Percentiles rank a stretch among this genome's conserved stretches.
Evolutionary conservation across 2,329 filamentous ascomycete genomes (phyloP).

Genomic region (Colletotrichum siamense): DNA sequence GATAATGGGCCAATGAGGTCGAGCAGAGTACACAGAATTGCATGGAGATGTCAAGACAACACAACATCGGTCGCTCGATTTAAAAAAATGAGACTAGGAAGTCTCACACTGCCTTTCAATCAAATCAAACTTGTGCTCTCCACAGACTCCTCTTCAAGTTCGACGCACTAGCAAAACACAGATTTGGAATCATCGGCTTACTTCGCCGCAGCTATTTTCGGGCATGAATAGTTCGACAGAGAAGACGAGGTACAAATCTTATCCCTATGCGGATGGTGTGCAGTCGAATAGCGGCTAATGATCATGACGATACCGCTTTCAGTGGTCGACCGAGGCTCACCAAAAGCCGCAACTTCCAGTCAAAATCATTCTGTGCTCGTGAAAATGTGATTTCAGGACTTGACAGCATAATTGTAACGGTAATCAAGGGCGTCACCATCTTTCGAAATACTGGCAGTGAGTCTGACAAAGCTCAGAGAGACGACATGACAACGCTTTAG

Average conservation of each 20-base stretch:
- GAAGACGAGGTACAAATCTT: not conserved
- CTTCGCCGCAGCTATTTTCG: not conserved
- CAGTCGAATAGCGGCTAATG: fast-evolving
- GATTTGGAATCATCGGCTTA: not conserved
- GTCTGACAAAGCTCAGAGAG: not conserved
- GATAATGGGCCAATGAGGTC: fast-evolving
- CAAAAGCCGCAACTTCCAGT: too few species aligned
- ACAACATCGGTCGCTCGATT: fast-evolving
- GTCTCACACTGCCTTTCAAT: not conserved
- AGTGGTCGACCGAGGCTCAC: not conserved
- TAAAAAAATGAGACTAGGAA: not conserved
- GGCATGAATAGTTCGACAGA: not conserved
- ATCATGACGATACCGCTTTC: not conserved
- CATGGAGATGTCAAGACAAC: not conserved
- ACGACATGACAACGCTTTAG: not conserved
- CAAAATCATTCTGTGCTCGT: not conserved
- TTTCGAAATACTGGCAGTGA: not conserved
- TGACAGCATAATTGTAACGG: too few species aligned
- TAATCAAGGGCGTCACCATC: too few species aligned
- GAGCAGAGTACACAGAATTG: not conserved
- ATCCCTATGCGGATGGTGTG: not conserved
- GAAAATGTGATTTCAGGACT: not conserved
- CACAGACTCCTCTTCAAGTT: not conserved
- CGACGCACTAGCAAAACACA: not conserved
- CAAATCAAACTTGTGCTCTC: not conserved